A percentile compares a stretch with the other conserved stretches of the same genome.
phyloP scores from a whole-genome alignment of 1,284 basidiomycete species.

The Pholiota adiposa region DNA sequence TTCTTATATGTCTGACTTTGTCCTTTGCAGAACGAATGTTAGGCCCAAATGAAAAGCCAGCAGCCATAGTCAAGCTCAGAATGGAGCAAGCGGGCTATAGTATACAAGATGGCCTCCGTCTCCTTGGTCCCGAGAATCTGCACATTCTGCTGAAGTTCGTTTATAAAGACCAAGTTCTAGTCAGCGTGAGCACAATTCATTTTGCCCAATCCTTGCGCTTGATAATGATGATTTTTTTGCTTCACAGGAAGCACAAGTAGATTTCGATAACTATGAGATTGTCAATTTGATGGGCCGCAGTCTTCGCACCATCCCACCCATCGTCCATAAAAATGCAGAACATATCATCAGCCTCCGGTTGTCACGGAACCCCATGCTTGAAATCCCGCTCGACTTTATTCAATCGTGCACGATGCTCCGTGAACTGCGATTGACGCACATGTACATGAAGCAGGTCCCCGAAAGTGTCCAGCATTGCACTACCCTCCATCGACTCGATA shows the following conservation, averaged over 20 bases:
- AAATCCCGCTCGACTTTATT: slow-evolving; percentile 96
- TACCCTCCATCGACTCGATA: slow-evolving; percentile 83
- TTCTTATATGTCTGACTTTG: neutral
- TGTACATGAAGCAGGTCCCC: slow-evolving; percentile 95
- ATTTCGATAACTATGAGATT: slow-evolving; percentile 77
- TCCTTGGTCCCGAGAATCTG: slow-evolving; percentile 83
- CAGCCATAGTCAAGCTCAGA: slow-evolving; percentile 83
- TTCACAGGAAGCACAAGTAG: slow-evolving; percentile 69
- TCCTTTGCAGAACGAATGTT: slow-evolving; percentile 74
- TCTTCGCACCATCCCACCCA: slow-evolving; percentile 90
- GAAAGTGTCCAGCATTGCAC: slow-evolving; percentile 81
- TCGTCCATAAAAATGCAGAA: slow-evolving; percentile 87
- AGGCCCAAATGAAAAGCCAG: slow-evolving; percentile 82
- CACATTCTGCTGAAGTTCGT: slow-evolving; percentile 90
- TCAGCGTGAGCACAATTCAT: slow-evolving; percentile 51
- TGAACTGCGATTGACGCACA: slow-evolving; percentile 87
- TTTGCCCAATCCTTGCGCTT: neutral
- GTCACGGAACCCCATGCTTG: slow-evolving; percentile 94
- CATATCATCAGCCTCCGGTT: slow-evolving; percentile 89
- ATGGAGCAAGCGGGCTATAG: slow-evolving; percentile 94
- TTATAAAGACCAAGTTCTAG: slow-evolving; percentile 74
- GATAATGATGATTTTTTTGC: slow-evolving; percentile 1
- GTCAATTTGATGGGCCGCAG: slow-evolving; percentile 87
- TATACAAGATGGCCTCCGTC: slow-evolving; percentile 79
- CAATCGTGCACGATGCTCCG: slow-evolving; percentile 86